phyloP scores from a whole-genome alignment of 176 grass and related monocot genomes.

The Aegilops umbellulata region DNA sequence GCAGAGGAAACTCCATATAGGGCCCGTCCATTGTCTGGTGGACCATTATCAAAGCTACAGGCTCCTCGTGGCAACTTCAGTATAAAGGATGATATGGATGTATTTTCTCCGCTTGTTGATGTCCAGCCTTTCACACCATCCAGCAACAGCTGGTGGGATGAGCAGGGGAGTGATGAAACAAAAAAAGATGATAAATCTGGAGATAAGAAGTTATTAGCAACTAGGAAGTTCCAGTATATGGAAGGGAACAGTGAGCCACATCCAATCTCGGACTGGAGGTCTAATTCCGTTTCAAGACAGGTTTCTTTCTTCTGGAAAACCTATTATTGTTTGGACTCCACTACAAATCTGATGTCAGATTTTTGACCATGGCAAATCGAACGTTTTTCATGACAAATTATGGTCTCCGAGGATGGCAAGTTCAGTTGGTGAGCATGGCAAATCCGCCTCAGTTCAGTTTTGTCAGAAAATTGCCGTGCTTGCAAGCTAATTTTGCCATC shows the following conservation, averaged over 20 bases:
- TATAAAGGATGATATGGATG: constrained; percentile 99
- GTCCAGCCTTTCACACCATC: constrained; percentile 94
- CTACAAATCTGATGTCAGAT: no score
- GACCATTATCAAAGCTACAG: constrained; percentile 59
- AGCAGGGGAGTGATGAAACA: constrained; percentile 66
- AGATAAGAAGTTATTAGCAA: constrained; percentile 57
- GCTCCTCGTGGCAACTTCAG: constrained; percentile 61
- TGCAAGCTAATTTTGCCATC: no score
- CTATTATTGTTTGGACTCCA: constrained; percentile 9
- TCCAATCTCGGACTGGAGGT: constrained; percentile 73
- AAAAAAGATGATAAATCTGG: constrained; percentile 64
- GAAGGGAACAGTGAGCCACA: constrained; percentile 62
- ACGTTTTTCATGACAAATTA: no score
- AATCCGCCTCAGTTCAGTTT: no score
- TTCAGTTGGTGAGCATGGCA: no score
- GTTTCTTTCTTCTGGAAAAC: constrained; percentile 32
- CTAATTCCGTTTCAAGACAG: constrained; percentile 67
- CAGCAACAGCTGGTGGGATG: constrained; percentile 79
- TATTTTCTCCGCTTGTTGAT: constrained; percentile 97
- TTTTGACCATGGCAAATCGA: no score
- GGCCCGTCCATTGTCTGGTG: constrained; percentile 43
- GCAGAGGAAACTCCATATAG: constrained; percentile 63
- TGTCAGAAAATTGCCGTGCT: no score
- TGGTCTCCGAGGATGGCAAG: no score
- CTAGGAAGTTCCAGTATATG: constrained; percentile 62